Evolutionary conservation across 441 rosid genomes (phyloP).

Genomic region (Erodium trifolium): DNA sequence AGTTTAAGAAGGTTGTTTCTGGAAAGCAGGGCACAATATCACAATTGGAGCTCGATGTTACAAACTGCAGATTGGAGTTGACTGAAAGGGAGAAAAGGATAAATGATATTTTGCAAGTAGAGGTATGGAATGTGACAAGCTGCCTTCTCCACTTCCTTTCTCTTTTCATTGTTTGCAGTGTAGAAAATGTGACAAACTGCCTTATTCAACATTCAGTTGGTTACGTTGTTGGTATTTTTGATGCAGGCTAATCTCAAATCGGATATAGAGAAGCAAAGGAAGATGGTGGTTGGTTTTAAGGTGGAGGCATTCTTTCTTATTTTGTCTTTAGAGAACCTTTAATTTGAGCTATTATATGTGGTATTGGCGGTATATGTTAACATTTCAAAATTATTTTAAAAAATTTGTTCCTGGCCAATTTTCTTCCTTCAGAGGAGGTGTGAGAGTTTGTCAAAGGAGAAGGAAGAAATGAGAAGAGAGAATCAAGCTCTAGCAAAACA

Average conservation of each 20-base stretch:
- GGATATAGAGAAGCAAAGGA: slow-evolving; percentile 56
- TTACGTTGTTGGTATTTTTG: slow-evolving; percentile 10
- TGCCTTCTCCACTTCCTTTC: not conserved
- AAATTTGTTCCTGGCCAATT: too few relatives aligned
- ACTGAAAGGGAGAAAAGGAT: slow-evolving; percentile 59
- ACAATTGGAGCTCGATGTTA: slow-evolving; percentile 62
- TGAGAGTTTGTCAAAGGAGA: slow-evolving; percentile 49
- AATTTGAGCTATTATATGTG: not conserved
- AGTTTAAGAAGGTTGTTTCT: slow-evolving; percentile 34
- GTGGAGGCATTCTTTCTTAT: slow-evolving; percentile 25
- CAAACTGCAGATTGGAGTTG: slow-evolving; percentile 51
- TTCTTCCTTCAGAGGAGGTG: slow-evolving; percentile 29
- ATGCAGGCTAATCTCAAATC: slow-evolving; percentile 44
- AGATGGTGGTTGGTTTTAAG: slow-evolving; percentile 32
- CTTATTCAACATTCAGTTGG: not conserved
- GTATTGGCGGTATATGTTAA: not conserved
- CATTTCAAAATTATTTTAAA: too few relatives aligned
- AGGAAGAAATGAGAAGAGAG: slow-evolving; percentile 63
- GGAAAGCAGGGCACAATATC: slow-evolving; percentile 53
- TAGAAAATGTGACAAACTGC: too few relatives aligned
- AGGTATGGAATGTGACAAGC: slow-evolving; percentile 36
- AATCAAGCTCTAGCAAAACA: slow-evolving; percentile 66
- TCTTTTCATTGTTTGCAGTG: too few relatives aligned
- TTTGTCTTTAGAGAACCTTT: not conserved
- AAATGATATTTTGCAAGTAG: slow-evolving; percentile 32